Conservation (phyloP, 192 early-diverging fungal species). For the Mortierella hygrophila region DNA sequence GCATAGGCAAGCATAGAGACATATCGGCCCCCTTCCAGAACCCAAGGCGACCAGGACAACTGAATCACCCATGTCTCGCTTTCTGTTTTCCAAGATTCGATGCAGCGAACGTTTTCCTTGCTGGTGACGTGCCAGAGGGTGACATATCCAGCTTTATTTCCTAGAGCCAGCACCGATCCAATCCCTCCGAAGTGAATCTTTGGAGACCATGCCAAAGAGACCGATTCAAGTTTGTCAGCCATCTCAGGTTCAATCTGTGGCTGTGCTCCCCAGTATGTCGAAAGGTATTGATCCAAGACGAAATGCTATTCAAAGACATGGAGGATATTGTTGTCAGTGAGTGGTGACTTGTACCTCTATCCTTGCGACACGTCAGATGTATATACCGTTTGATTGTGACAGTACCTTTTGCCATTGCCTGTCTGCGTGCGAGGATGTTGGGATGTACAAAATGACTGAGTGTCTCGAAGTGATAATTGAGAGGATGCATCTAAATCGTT, state of each 20-base stretch:
- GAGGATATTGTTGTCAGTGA: background rate
- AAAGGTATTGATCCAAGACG: constrained; percentile 21
- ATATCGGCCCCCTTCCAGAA: constrained; percentile 5
- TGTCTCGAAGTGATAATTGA: constrained; percentile 38
- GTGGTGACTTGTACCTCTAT: background rate
- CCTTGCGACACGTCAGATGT: background rate
- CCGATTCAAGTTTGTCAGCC: constrained; percentile 32
- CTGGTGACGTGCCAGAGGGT: constrained; percentile 39
- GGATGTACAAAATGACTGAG: constrained; percentile 29
- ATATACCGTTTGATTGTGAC: background rate
- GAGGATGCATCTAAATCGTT: constrained; percentile 30
- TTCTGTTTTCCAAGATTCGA: constrained; percentile 18
- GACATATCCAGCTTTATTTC: constrained; percentile 41
- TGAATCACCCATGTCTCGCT: constrained; percentile 23
- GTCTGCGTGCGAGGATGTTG: constrained; percentile 16
- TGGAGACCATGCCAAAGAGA: constrained; percentile 49
- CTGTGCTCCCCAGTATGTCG: constrained; percentile 23
- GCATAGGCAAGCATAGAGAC: constrained; percentile 38
- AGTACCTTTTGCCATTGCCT: constrained; percentile 34
- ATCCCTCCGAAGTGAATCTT: constrained; percentile 26
- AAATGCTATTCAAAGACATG: constrained; percentile 1
- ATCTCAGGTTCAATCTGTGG: constrained; percentile 7
- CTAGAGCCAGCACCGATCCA: constrained; percentile 40
- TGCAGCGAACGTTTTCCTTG: constrained; percentile 19
- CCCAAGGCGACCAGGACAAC: constrained; percentile 50